Evolutionary conservation across 345 rosid species (phyloP).

Genomic region (Eucalyptus decipiens): DNA sequence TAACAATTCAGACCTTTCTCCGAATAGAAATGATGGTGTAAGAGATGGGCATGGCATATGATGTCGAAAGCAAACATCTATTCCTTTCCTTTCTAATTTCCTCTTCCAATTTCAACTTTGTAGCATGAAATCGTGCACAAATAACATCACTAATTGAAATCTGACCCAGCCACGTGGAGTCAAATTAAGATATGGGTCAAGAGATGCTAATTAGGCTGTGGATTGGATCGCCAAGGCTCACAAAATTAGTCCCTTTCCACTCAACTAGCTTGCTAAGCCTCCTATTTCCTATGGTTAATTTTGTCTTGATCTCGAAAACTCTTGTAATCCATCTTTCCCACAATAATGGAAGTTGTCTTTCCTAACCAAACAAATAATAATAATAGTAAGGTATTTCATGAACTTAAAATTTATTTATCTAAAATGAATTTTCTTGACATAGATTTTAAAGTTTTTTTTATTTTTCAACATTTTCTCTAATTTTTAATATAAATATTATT

Average conservation of each 20-base stretch:
- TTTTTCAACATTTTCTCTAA: neutral
- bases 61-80: neutral
- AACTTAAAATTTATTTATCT: neutral
- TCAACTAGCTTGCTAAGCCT: neutral
- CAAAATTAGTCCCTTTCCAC: fast-evolving
- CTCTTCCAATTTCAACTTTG: neutral
- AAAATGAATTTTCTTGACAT: neutral
- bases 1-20: neutral
- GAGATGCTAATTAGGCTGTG: neutral
- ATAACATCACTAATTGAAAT: neutral
- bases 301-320: neutral
- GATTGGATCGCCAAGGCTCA: neutral
- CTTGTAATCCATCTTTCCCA: neutral
- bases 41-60: neutral
- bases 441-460: neutral
- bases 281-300: neutral
- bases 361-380: neutral
- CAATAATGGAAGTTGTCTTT: neutral
- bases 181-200: neutral
- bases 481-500: neutral
- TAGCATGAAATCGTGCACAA: neutral
- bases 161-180: neutral
- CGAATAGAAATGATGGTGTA: neutral
- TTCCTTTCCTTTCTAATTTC: neutral
- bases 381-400: neutral